These are phyloP conservation scores for Fusarium secorum DNA, from an alignment of 2,329 filamentous ascomycete genomes.

Conservation along the genomic window DNA sequence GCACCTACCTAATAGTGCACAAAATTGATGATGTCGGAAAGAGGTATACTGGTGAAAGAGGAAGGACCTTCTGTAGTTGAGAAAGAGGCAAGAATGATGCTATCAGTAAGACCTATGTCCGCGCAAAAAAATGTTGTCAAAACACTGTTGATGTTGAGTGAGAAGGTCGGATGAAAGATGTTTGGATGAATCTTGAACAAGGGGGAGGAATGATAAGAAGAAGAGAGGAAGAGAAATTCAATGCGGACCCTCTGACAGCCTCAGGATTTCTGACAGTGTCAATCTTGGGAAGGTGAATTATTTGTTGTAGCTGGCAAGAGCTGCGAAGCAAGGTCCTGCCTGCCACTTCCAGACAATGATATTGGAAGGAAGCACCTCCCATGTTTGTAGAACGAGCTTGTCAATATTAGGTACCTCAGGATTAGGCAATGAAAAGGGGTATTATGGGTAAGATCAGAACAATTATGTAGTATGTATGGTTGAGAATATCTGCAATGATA, in stretches of 20 bases:
- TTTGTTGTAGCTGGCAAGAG: conserved; percentile 13
- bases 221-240: background rate
- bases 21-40: conserved; percentile 28
- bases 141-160: background rate
- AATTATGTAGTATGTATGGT: background rate
- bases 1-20: conserved; percentile 37
- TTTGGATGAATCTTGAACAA: background rate
- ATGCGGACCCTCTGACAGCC: background rate
- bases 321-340: background rate
- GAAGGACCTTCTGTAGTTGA: conserved; percentile 19
- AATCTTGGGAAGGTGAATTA: background rate
- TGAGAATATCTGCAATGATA: background rate
- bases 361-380: background rate
- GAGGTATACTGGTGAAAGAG: conserved; percentile 17
- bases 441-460: background rate
- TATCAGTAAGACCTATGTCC: conserved; percentile 4
- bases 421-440: background rate
- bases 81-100: conserved; percentile 37
- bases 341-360: background rate
- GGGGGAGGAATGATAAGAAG: background rate
- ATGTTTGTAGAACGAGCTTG: background rate
- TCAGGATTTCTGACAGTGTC: background rate
- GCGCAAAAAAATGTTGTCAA: conserved; percentile 5
- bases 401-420: background rate
- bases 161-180: conserved; percentile 21